Base-by-base conservation (phyloP, 1,284 basidiomycete species). In the Fomes fomentarius region DNA sequence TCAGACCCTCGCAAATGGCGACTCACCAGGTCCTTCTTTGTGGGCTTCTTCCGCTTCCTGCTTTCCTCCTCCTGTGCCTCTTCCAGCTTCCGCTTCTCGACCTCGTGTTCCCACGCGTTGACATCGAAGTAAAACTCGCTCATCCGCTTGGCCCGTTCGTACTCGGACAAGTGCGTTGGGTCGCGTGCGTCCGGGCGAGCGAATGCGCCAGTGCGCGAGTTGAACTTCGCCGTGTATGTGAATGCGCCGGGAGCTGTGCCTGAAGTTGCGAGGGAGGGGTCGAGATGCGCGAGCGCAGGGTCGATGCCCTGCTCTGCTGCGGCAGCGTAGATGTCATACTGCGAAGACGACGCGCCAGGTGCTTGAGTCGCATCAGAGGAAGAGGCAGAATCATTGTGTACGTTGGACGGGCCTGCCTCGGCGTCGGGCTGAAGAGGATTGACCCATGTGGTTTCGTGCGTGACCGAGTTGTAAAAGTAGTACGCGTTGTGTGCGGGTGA, bases 61-160 rank as follows among this genome's bases (percentile, higher is more conserved):
- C 76, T 80, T 22, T 76, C 81, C 54, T 80, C 84, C 52, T 79
- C 78, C 56, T 81, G 81, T 28, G 71, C 77, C 63, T 83, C 77
- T 61, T 78, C 77, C 24, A 73, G 75, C 64, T 81, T 79, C 11
- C 84, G 77, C 56, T 76, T 68, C 41, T 83, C 88, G 12, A 88
- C 78, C 44, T 93, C 82, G 55, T 80, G 65, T 72, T 94, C 89
- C 91, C 92, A 96, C 45, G 80, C 83, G 14, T 83, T 82, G 26
- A 93, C 87, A 66, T 96, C 93, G 64, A 95, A 96, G 72, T 93
- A 96, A 60, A 91, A 90, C 66, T 86, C 83, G 73, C 87, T 92
- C 88, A 94, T 94, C 47, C 93, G 80, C 68, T 91, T 90, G 65
- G 85, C 85, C 19, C 92, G 80, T 63, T 93, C 91, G 62, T 85